phyloP scores from a whole-genome alignment of 306 rosid genomes.

The Boehmeria nivea region DNA sequence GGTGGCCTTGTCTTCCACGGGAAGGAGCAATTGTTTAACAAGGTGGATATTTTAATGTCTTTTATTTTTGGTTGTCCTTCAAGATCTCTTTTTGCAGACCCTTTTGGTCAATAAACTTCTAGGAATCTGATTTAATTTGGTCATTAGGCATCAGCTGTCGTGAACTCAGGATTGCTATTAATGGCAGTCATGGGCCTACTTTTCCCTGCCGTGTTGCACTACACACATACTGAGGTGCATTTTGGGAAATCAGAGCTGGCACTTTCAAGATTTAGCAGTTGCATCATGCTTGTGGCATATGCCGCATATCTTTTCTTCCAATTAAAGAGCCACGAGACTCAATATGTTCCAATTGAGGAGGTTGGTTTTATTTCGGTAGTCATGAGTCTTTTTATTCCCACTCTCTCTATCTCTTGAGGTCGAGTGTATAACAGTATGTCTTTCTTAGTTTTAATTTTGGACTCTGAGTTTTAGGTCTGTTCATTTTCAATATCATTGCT shows the following conservation, averaged over 20 bases:
- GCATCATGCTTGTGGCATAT: slow-evolving; percentile 67
- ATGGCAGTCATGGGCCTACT: slow-evolving; percentile 72
- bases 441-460: too few species aligned
- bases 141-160: slow-evolving; percentile 55
- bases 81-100: not conserved
- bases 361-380: slow-evolving; percentile 31
- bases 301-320: slow-evolving; percentile 71
- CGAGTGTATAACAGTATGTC: not conserved
- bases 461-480: slow-evolving; percentile 8
- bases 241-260: slow-evolving; percentile 58
- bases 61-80: too few species aligned
- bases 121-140: slow-evolving; percentile 29
- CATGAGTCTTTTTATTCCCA: too few species aligned
- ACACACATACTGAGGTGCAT: slow-evolving; percentile 52
- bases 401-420: not conserved
- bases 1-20: slow-evolving; percentile 61
- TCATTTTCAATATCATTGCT: not conserved
- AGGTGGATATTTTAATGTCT: slow-evolving; percentile 37
- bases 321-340: slow-evolving; percentile 43
- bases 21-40: too few species aligned
- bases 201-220: slow-evolving; percentile 62
- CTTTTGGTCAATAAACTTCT: not conserved
- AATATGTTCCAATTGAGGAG: slow-evolving; percentile 46
- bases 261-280: slow-evolving; percentile 61
- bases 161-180: slow-evolving; percentile 58